Evolutionary conservation across 2,329 filamentous ascomycete species (phyloP), one percentile per base, ranked within the genome.

Genomic region (Fusarium nygamai): DNA sequence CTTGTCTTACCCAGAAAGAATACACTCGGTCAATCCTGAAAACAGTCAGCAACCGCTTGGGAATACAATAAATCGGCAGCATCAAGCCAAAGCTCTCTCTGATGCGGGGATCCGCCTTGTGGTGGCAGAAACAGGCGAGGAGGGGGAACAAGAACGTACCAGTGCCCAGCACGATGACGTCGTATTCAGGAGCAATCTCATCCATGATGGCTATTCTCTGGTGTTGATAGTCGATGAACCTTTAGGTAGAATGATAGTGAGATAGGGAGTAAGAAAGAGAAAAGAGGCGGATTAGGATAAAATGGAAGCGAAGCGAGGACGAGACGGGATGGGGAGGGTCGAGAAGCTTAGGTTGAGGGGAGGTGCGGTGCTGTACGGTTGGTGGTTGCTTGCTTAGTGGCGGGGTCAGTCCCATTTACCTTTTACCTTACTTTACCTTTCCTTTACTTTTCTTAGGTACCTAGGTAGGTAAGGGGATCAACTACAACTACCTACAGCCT

Each of bases 91-190:
- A 67, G 74, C 70, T 76, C 54, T 54, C 19, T 57, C 20, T 39
- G 64, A 76, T 76, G 76, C 74, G 76, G 74, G 76, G 75, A 71
- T 72, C 67, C 46, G 54, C 59, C 58, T 56, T 43, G 67, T 60
- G 67, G 67, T 70, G 61, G 66, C 67, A 70, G 60, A 54, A 50
- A 74, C 61, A 68, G 61, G 50, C 66, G 57, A 63, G 61, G 70
- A 65, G 62, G 50, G 56, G 56, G 50, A 38, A 39, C 29, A 46
- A n/a, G 31, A 34, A 85, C 90, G 82, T 88, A 98, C 95, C 95
- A 84, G 96, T 99, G 89, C 96, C 96, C 84, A 99, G 91, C 83
- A 99, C 96, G 83, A 99, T 92, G 85, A 98, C 94, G 90, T 99
- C 96, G 90, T 99, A 99, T 86, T 98, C 95, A 83, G 94, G 94